These are phyloP conservation scores for Paracorniculantispora psalliotae DNA, from an alignment of 2,329 filamentous ascomycete species.

Conservation along the genomic window DNA sequence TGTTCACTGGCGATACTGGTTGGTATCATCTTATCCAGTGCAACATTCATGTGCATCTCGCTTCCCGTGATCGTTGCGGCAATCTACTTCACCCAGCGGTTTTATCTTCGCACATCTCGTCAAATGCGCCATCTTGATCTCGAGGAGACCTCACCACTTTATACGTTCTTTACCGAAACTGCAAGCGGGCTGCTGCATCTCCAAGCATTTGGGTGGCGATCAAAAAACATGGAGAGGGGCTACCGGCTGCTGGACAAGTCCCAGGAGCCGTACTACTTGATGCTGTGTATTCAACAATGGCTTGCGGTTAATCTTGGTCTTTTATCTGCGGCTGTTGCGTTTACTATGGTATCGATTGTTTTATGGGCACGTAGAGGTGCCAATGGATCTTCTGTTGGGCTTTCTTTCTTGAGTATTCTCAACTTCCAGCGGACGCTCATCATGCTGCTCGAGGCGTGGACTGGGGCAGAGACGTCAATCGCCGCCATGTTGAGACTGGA, in stretches of 20 bases:
- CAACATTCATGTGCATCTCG: neutral
- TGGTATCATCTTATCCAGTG: neutral
- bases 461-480: neutral
- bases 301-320: neutral
- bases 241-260: neutral
- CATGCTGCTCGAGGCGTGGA: neutral
- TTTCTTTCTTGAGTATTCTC: neutral
- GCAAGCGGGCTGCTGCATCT: neutral
- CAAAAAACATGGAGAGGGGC: neutral
- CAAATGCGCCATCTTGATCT: conserved; percentile 4
- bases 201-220: neutral
- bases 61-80: neutral
- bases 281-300: conserved; percentile 3
- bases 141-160: neutral
- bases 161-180: neutral
- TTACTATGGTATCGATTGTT: neutral
- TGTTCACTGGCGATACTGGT: neutral
- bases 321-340: neutral
- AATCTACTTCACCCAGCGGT: neutral
- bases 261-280: conserved; percentile 1
- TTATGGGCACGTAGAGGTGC: neutral
- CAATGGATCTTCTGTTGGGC: neutral
- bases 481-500: neutral
- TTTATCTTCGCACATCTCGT: conserved; percentile 4
- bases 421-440: neutral